Percentiles rank a stretch among this genome's conserved stretches.
These are phyloP conservation scores for Xylaria sp. DNA, from an alignment of 2,329 filamentous ascomycete genomes.

Conservation along the genomic window DNA sequence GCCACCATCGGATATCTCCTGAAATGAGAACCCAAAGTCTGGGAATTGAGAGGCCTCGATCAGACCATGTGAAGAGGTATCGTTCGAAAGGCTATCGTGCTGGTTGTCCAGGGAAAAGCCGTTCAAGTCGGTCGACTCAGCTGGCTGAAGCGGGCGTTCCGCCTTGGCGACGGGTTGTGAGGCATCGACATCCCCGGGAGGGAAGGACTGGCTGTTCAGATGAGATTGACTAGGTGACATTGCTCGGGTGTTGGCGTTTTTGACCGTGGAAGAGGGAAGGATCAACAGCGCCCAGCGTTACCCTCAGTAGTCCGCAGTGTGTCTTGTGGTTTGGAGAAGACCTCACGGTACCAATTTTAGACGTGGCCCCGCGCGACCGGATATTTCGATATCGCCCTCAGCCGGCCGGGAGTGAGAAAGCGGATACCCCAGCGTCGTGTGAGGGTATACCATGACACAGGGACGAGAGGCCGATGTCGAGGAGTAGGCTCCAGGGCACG, in stretches of 20 bases:
- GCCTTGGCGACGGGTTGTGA: slow-evolving; percentile 37
- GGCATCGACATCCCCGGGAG: slow-evolving; percentile 40
- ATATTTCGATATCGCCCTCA: slow-evolving; percentile 30
- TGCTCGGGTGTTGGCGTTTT: slow-evolving; percentile 33
- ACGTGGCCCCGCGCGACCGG: slow-evolving; percentile 31
- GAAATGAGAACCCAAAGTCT: slow-evolving; percentile 57
- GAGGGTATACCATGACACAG: slow-evolving; percentile 35
- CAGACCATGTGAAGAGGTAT: slow-evolving; percentile 38
- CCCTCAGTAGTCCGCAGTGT: slow-evolving; percentile 11
- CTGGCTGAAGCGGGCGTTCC: slow-evolving; percentile 35
- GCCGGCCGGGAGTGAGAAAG: slow-evolving; percentile 34
- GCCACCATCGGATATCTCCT: slow-evolving; percentile 45
- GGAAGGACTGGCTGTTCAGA: slow-evolving; percentile 39
- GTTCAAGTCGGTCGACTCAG: slow-evolving; percentile 40
- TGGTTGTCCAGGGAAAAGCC: slow-evolving; percentile 42
- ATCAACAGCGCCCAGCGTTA: slow-evolving; percentile 33
- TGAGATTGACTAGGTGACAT: slow-evolving; percentile 45
- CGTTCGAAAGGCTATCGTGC: slow-evolving; percentile 38
- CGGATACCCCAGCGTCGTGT: slow-evolving; percentile 30
- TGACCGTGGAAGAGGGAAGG: slow-evolving; percentile 28
- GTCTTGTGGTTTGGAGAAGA: slow-evolving; percentile 9
- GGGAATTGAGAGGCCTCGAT: slow-evolving; percentile 54
- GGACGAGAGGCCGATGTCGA: slow-evolving; percentile 10
- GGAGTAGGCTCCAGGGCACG: neutral
- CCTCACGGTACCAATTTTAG: slow-evolving; percentile 10